A percentile compares a stretch with the other conserved stretches of the same genome.
Conservation (phyloP, 2,329 filamentous ascomycete species). For the Teratosphaeria zuluensis region DNA sequence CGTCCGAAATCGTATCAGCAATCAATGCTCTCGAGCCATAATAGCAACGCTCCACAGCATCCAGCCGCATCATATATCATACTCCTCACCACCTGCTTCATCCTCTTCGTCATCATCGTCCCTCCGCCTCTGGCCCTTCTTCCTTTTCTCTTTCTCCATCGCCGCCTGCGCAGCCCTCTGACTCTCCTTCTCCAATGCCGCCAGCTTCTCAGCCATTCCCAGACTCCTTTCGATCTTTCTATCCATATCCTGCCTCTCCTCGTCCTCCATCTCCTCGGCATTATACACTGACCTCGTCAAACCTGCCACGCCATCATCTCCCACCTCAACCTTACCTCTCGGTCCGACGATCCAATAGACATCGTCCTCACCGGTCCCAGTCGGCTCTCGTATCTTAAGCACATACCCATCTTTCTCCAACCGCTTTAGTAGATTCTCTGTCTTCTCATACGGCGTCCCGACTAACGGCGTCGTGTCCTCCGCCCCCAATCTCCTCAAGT, state of each 20-base stretch:
- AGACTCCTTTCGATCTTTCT: constrained; percentile 25
- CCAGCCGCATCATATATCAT: not conserved
- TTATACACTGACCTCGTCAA: constrained; percentile 53
- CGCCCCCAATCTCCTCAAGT: constrained; percentile 65
- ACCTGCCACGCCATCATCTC: constrained; percentile 61
- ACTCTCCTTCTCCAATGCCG: constrained; percentile 17
- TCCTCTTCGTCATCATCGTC: constrained; percentile 6
- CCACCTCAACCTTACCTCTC: constrained; percentile 76
- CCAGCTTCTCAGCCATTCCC: constrained; percentile 14
- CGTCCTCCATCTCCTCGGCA: constrained; percentile 16
- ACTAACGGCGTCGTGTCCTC: constrained; percentile 56
- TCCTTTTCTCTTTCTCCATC: constrained; percentile 6
- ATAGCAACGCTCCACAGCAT: not conserved
- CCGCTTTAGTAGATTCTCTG: constrained; percentile 61
- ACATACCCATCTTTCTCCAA: constrained; percentile 80
- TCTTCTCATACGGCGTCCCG: constrained; percentile 45
- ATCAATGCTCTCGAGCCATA: not conserved
- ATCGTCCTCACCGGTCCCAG: constrained; percentile 58
- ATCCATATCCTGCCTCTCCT: constrained; percentile 20
- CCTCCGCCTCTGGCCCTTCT: constrained; percentile 8
- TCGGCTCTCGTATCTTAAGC: constrained; percentile 58
- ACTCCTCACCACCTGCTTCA: constrained; percentile 8
- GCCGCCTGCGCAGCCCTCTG: not conserved
- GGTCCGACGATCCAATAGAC: constrained; percentile 79
- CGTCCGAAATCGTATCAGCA: no score